Evolutionary conservation across 1,284 basidiomycete species (phyloP), one percentile per base, ranked within the genome.

Genomic region (Phlebopus sp.): DNA sequence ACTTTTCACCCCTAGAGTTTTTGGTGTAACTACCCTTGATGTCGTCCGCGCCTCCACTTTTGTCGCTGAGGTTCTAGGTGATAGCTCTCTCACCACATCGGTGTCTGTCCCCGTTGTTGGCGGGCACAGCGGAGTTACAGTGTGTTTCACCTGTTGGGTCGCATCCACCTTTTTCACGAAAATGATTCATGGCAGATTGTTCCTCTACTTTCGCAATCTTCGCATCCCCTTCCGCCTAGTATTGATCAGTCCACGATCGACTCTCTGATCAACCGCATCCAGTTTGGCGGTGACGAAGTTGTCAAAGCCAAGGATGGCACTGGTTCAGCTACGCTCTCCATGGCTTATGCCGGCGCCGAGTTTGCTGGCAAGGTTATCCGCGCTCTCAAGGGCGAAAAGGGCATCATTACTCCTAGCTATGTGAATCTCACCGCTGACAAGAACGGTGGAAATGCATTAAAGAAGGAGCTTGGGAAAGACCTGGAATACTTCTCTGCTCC

Each of bases 21-120:
- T 98, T 66, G 97, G 96, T 80, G 93, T 98, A 44, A 98, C 97
- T 51, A 98, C 97, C 31, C 82, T 99, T 54, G 96, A 99, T 69
- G 94, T 98, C 55, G 92, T 98, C 60, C 94, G 97, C 62, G 86
- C 97, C 25, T 94, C 93, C 14, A 95, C 93, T 48, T 99, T 99
- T 71, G 86, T 97, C 44, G 78, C 93, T 25, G 91, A 94, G 69
- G 78, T 89, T 56, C 71, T 84, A 47, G 85, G 83, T 43, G 78
- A 85, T 60, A 73, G 76, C 15, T 71, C 74, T 17, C 64, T 84
- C 54, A 79, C 92, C 25, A 69, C 82, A 51, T 78, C 88, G 23
- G 77, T 96, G 60, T 77, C 81, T 52, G 87, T 96, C 32, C 92
- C 93, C 40, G 96, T 98, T 54, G 84, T 98, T 48, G 96, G 97